phyloP scores from a whole-genome alignment of 768 basidiomycete species.

The Melanogaster broomeanus region DNA sequence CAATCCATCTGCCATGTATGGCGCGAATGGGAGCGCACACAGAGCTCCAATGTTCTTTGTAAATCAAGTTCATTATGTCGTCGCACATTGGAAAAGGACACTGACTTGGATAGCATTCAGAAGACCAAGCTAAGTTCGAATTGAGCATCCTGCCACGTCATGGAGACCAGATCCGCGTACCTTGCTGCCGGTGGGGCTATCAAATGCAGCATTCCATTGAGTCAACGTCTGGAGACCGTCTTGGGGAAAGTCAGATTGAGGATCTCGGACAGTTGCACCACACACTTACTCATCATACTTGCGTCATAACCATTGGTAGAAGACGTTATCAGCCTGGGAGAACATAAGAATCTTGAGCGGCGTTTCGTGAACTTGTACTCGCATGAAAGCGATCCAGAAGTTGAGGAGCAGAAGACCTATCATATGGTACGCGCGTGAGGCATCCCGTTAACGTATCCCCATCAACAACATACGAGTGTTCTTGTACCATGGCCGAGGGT shows the following conservation, averaged over 20 bases:
- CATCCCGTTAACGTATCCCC: no score
- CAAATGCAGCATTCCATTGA: conserved; percentile 39
- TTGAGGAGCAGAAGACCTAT: conserved; percentile 58
- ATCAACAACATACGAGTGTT: conserved; percentile 49
- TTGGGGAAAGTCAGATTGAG: conserved; percentile 4
- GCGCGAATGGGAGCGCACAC: conserved; percentile 39
- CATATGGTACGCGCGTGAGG: neutral
- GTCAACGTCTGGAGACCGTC: conserved; percentile 39
- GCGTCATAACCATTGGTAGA: conserved; percentile 40
- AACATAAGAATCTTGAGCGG: neutral
- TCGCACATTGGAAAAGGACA: neutral
- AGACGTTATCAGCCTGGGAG: conserved; percentile 35
- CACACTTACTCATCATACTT: conserved; percentile 41
- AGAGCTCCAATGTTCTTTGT: conserved; percentile 41
- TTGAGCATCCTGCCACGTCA: neutral
- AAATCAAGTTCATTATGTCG: neutral
- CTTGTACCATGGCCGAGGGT: conserved; percentile 71
- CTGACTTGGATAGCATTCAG: conserved; percentile 39
- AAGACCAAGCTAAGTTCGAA: conserved; percentile 30
- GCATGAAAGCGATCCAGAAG: conserved; percentile 66
- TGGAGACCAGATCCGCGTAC: conserved; percentile 7
- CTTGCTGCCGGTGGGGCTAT: conserved; percentile 30
- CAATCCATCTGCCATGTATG: conserved; percentile 42
- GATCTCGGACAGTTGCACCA: neutral
- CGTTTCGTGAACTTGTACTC: conserved; percentile 18